Base-by-base conservation (phyloP, 345 rosid genomes). In the Luvunga scandens region DNA sequence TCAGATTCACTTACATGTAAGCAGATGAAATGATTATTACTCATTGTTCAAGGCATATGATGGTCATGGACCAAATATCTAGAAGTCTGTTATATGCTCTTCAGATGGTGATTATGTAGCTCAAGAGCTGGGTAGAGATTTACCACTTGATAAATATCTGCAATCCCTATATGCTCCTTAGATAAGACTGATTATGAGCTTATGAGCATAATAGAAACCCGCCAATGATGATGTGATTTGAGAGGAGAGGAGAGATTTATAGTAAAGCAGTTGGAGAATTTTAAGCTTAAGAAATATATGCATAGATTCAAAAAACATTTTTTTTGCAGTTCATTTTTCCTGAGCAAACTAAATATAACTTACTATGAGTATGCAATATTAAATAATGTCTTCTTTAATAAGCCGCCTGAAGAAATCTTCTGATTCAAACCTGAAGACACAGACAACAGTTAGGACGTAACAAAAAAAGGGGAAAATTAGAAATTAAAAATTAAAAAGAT, bases 391-490 rank as follows among this genome's bases (percentile, higher is more conserved):
- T 84, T 84, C 75, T 83, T 91, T 71, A 91, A 25, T 55, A 85
- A 76, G 73, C 98, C 87, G 60, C 98, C 98, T 6, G 87, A 84
- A 76, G 92, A 82, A 73, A 96, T 85, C 89, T 92, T 96, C 87
- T 92, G 97, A 56, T 82, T 88, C 81, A 96, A 87, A 83, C 98
- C 98, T 96, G 86, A 81, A 76, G 75, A 71, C 22, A 60, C 42
- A 62, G 18, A 63, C 63, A 81, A 73, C 62, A 66, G 61, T 68
- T 81, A 74, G 13, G 76, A 33, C 34, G 78, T 14, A 73, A 42
- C 60, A 38, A 28, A 28, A 18, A 61, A 38, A 27, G n/a, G 63
- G 59, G 53, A 28, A 72, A 13, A 8, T 0, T 72, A 68, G 53
- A 76, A 50, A 14, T 22, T 50, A 50, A 16, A 50, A 50, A 53